Evolutionary conservation across 148 eudicot genomes (phyloP).

Genomic region (Arctostaphylos glauca): DNA sequence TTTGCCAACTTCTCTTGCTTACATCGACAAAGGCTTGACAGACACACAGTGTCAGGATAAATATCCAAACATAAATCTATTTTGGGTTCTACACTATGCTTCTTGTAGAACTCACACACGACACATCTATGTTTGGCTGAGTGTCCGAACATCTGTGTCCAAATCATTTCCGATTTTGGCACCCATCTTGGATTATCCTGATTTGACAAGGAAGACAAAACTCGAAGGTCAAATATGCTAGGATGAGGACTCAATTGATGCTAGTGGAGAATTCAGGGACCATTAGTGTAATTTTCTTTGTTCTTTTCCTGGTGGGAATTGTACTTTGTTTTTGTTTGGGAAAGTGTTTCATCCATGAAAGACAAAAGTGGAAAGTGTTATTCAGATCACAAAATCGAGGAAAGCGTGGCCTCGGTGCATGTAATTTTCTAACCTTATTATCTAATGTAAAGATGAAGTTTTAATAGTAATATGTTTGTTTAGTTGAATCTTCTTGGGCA

Average conservation of each 20-base stretch:
- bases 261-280: neutral
- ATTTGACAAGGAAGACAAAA: neutral
- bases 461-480: neutral
- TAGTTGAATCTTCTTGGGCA: conserved; percentile 19
- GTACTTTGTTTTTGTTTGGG: neutral
- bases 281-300: neutral
- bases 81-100: too few species aligned
- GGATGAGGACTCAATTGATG: neutral
- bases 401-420: conserved; percentile 32
- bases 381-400: conserved; percentile 16
- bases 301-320: neutral
- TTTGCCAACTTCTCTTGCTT: too few species aligned
- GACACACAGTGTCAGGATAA: too few species aligned
- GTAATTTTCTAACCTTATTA: conserved; percentile 18
- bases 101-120: too few species aligned
- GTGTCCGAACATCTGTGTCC: too few species aligned
- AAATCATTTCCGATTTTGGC: neutral
- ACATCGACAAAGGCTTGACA: too few species aligned
- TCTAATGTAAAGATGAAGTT: neutral
- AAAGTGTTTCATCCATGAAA: conserved; percentile 12
- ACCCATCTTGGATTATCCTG: neutral
- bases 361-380: conserved; percentile 11
- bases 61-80: too few species aligned
- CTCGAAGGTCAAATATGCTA: neutral
- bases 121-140: too few species aligned